Base-by-base conservation (phyloP, 2,329 filamentous ascomycete species). In the Colletotrichum zoysiae region DNA sequence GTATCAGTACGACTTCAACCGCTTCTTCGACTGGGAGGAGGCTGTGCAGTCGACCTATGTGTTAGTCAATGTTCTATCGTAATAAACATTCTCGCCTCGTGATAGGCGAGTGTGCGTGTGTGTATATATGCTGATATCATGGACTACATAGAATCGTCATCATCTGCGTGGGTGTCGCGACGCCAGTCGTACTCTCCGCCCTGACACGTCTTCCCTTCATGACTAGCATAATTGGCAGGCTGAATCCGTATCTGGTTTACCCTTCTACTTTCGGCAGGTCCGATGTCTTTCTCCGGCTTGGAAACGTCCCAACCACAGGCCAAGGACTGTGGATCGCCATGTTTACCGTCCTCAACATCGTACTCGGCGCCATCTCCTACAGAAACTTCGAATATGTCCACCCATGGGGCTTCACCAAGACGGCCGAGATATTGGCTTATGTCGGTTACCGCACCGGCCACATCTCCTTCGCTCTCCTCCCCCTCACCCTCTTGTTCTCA, bases 21-120 rank as follows among this genome's bases (percentile, higher is more conserved):
- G 83, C 20, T 84, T 86, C 64, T 87, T 87, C 53, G 86, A 89
- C 59, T 79, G 79, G 72, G 88, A 87, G 40, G 79, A 82, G 63
- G 67, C 42, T 1, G 76, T 78, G 2, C 77, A 78, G 55, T 73
- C 76, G 2, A 77, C 65, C 9, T 62, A 62, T 18, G 57, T 46
- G 57, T 67, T 20, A 60, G 65, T 51, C 76, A 38, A n/a, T n/a
- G n/a, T n/a, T n/a, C n/a, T n/a, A n/a, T n/a, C n/a, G n/a, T n/a
- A n/a, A n/a, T n/a, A n/a, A n/a, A n/a, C n/a, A n/a, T n/a, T n/a
- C n/a, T n/a, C n/a, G n/a, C n/a, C n/a, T n/a, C n/a, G n/a, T n/a
- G n/a, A n/a, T n/a, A n/a, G n/a, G n/a, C n/a, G n/a, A n/a, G n/a
- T n/a, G n/a, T n/a, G n/a, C n/a, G n/a, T n/a, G n/a, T n/a, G n/a